phyloP scores from a whole-genome alignment of 768 basidiomycete genomes.

The Sistotremastrum suecicum region DNA sequence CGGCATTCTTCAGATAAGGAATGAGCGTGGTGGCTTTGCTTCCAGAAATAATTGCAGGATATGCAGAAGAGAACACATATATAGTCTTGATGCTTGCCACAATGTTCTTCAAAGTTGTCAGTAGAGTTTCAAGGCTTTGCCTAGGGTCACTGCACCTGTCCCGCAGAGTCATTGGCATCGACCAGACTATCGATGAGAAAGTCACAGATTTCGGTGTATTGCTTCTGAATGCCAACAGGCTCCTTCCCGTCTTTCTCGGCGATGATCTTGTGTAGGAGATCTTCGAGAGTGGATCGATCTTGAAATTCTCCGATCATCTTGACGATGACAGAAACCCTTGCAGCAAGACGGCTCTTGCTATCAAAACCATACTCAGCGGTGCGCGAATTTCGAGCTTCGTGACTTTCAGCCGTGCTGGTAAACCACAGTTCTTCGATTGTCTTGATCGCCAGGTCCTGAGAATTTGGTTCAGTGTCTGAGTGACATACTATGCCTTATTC shows the following conservation, averaged over 20 bases:
- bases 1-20: slow-evolving; percentile 79
- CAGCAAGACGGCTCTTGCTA: slow-evolving; percentile 41
- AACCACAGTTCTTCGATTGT: slow-evolving; percentile 91
- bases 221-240: slow-evolving; percentile 37
- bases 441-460: slow-evolving; percentile 70
- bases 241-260: slow-evolving; percentile 50
- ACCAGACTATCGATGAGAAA: slow-evolving; percentile 77
- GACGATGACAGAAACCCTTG: slow-evolving; percentile 74
- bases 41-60: slow-evolving; percentile 74
- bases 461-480: background rate
- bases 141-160: slow-evolving; percentile 40
- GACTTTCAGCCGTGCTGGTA: slow-evolving; percentile 20
- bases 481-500: background rate
- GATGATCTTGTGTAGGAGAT: slow-evolving; percentile 73
- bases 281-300: slow-evolving; percentile 77
- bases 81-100: slow-evolving; percentile 78
- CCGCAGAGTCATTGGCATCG: slow-evolving; percentile 68
- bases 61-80: slow-evolving; percentile 66
- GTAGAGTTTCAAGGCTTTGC: background rate
- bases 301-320: slow-evolving; percentile 66
- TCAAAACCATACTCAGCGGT: slow-evolving; percentile 18
- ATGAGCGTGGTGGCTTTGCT: slow-evolving; percentile 73
- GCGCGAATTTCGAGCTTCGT: slow-evolving; percentile 22
- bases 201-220: slow-evolving; percentile 76
- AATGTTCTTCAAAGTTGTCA: slow-evolving; percentile 39